Percentiles rank a stretch among this genome's conserved stretches.
Conservation (phyloP, 2,329 filamentous ascomycete species). For the Sporothrix globosa region DNA sequence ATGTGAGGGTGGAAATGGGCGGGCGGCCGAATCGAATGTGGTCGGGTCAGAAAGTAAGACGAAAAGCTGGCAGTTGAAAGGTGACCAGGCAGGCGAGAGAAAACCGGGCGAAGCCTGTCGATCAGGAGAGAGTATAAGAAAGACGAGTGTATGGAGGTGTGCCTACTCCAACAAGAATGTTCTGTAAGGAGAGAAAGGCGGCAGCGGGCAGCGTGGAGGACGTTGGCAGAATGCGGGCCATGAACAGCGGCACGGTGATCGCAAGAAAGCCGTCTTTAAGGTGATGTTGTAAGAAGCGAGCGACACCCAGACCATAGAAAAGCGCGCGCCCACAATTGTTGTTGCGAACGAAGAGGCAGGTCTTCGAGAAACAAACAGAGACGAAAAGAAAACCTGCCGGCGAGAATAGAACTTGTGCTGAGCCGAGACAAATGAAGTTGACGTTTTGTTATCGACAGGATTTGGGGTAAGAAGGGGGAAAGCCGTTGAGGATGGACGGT, state of each 20-base stretch:
- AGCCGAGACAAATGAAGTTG: not conserved
- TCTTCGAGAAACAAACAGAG: not conserved
- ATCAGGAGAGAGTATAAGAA: too few relatives aligned
- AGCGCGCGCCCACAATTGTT: not conserved
- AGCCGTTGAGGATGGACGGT: not conserved
- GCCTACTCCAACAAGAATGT: not conserved
- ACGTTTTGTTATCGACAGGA: not conserved
- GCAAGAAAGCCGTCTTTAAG: not conserved
- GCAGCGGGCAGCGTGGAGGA: not conserved
- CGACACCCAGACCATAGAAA: not conserved
- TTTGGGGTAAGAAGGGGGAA: constrained; percentile 17
- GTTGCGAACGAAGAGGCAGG: not conserved
- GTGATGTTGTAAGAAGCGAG: not conserved
- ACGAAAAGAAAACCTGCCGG: not conserved
- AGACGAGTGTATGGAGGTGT: not conserved
- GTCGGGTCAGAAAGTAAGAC: too few relatives aligned
- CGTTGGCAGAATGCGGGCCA: constrained; percentile 11
- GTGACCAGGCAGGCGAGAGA: not conserved
- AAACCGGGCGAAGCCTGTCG: not conserved
- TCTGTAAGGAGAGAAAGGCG: not conserved
- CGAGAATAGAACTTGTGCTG: not conserved
- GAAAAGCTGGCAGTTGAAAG: not conserved
- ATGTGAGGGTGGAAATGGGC: not conserved
- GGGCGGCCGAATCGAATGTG: not conserved
- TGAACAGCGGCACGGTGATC: not conserved